Evolutionary conservation across 371 early-diverging fungal species (phyloP).

Genomic region (Apophysomyces sp.): DNA sequence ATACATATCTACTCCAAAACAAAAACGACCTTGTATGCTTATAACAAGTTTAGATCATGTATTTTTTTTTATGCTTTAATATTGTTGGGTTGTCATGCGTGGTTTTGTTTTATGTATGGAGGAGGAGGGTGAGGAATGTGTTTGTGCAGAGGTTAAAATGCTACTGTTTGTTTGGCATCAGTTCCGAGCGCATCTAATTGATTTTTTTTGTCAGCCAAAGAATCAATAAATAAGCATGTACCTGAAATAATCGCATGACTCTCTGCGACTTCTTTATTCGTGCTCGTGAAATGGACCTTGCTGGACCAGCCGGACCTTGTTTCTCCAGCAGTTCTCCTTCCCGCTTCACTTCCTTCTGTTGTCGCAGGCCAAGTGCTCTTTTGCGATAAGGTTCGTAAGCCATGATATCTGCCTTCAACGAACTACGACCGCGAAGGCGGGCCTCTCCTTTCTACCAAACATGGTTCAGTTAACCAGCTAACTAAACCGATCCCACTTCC

Average conservation of each 20-base stretch:
- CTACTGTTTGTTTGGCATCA: background rate
- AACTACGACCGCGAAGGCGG: constrained; percentile 16
- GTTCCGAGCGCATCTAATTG: background rate
- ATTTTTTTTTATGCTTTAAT: background rate
- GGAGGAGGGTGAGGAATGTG: background rate
- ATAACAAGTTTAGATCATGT: too few species aligned
- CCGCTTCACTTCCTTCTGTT: background rate
- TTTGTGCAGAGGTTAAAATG: background rate
- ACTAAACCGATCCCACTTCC: background rate
- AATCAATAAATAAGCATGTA: constrained; percentile 1
- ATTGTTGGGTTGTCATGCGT: background rate
- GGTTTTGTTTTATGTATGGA: background rate
- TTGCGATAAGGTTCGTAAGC: constrained; percentile 23
- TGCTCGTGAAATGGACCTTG: background rate
- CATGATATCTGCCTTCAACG: constrained; percentile 25
- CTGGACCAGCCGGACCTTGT: constrained; percentile 3
- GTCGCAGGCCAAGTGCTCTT: constrained; percentile 14
- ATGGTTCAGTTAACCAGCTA: background rate
- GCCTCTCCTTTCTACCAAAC: constrained; percentile 23
- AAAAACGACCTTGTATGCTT: too few species aligned
- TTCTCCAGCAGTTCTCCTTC: constrained; percentile 4
- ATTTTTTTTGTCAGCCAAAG: background rate
- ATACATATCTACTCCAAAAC: too few species aligned
- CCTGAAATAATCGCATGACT: constrained; percentile 29
- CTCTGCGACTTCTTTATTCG: constrained; percentile 23